Evolutionary conservation across 2,329 filamentous ascomycete species (phyloP), one percentile per base, ranked within the genome.

Genomic region (Dothistroma pini): DNA sequence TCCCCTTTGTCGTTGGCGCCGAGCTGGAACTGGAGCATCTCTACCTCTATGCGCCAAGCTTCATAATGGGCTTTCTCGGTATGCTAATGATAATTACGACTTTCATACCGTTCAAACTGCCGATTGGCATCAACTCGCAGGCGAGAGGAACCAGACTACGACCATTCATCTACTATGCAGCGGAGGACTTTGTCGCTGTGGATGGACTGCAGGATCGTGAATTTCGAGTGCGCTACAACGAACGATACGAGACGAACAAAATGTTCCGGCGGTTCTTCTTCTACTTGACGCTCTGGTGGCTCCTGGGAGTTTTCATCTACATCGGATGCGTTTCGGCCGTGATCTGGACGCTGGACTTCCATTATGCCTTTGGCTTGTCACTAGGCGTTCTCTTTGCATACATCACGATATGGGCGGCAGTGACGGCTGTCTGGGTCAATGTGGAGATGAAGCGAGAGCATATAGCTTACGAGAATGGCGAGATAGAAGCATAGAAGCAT

Each of bases 81-180:
- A 50, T 68, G 19, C 51, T 72, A 10, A 72, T 72, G 70, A 56
- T 70, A 19, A 65, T 72, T 31, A 71, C 69, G 4, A 68, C 69
- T 12, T 59, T 69, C 21, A 44, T 67, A n/a, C 70, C 71, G 1
- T 68, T 73, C 68, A 69, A 65, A 14, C 57, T 71, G n/a, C 71
- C 71, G 0, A 67, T 72, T 57, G 69, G 69, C 31, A 71, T 73
- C 60, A 73, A 73, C 54, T 73, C 71, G 16, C 69, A 71, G n/a
- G 57, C 67, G 32, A 61, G 69, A 38, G 71, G 71, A 1, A 65
- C 69, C 1, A 55, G 57, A 8, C 59, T 72, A 19, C 65, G 70
- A 31, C 71, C 71, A 1, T 72, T 73, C 56, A 70, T 73, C 57
- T 73, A 71, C 63, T 73, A 72, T 62, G 71, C 71, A 9, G 71